phyloP scores from a whole-genome alignment of 2,329 filamentous ascomycete genomes.

The Pseudocercospora ulei region DNA sequence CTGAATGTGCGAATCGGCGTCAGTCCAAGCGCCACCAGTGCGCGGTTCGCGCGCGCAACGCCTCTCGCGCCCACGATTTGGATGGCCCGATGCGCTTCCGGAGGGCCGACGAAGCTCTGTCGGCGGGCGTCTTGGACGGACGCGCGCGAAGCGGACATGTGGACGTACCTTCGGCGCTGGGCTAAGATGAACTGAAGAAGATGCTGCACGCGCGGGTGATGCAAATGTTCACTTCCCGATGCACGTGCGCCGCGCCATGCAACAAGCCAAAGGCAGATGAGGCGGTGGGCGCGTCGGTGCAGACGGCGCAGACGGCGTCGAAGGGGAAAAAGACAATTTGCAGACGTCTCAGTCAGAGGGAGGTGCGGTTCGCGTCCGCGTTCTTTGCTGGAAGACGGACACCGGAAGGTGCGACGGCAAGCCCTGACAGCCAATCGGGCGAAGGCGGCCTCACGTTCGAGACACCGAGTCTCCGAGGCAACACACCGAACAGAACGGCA shows the following conservation, averaged over 20 bases:
- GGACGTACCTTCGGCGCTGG: slow-evolving; percentile 5
- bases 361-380: slow-evolving; percentile 8
- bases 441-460: slow-evolving; percentile 1
- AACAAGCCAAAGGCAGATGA: slow-evolving; percentile 5
- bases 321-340: slow-evolving; percentile 3
- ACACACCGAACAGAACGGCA: too few species aligned
- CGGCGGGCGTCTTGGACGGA: background rate
- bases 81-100: background rate
- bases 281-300: slow-evolving; percentile 7
- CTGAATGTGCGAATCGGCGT: slow-evolving; percentile 7
- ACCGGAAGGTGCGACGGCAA: slow-evolving; percentile 1
- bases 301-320: slow-evolving; percentile 2
- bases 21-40: background rate
- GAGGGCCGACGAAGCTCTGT: background rate
- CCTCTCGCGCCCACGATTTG: background rate
- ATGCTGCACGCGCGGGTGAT: slow-evolving; percentile 1
- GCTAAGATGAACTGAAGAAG: background rate
- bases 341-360: slow-evolving; percentile 4
- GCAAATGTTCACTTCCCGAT: slow-evolving; percentile 1
- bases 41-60: background rate
- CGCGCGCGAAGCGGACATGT: background rate
- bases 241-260: slow-evolving; percentile 13
- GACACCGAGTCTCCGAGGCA: too few species aligned
- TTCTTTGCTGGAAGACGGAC: slow-evolving; percentile 4
- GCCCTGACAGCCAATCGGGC: slow-evolving; percentile 2